Percentiles rank a stretch among this genome's conserved stretches.
Evolutionary conservation across 805 yeast species (phyloP).

Genomic region (Metschnikowia proteae): DNA sequence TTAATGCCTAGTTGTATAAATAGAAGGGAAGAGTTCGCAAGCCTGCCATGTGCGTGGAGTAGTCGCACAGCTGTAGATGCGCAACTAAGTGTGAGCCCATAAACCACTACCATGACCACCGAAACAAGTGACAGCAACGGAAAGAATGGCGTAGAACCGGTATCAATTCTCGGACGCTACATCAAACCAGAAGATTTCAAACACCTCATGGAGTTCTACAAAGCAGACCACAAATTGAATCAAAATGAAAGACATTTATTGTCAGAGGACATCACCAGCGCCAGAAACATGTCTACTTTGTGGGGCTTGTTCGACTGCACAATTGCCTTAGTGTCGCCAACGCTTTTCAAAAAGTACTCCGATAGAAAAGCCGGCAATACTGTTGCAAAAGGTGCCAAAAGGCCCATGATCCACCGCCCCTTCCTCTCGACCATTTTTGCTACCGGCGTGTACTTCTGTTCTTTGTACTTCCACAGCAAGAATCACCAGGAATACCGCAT

Average conservation of each 20-base stretch:
- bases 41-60: not conserved
- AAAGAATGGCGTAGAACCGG: slow-evolving; percentile 2
- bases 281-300: slow-evolving; percentile 31
- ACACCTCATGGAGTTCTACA: slow-evolving; percentile 44
- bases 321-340: slow-evolving; percentile 41
- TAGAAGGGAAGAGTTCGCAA: not conserved
- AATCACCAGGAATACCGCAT: slow-evolving; percentile 22
- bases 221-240: slow-evolving; percentile 43
- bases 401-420: slow-evolving; percentile 28
- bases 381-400: not conserved
- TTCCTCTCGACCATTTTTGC: slow-evolving; percentile 33
- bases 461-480: slow-evolving; percentile 11
- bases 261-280: slow-evolving; percentile 33
- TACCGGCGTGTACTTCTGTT: slow-evolving; percentile 24
- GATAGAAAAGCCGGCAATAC: slow-evolving; percentile 8
- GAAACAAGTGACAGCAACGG: not conserved
- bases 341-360: slow-evolving; percentile 21
- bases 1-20: slow-evolving; percentile 8
- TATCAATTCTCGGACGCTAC: slow-evolving; percentile 16
- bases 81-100: not conserved
- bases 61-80: not conserved
- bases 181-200: slow-evolving; percentile 34
- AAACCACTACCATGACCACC: not conserved
- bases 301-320: slow-evolving; percentile 42
- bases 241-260: slow-evolving; percentile 41